Evolutionary conservation across 2,329 filamentous ascomycete species (phyloP).

Genomic region (Fusarium tjaetaba): DNA sequence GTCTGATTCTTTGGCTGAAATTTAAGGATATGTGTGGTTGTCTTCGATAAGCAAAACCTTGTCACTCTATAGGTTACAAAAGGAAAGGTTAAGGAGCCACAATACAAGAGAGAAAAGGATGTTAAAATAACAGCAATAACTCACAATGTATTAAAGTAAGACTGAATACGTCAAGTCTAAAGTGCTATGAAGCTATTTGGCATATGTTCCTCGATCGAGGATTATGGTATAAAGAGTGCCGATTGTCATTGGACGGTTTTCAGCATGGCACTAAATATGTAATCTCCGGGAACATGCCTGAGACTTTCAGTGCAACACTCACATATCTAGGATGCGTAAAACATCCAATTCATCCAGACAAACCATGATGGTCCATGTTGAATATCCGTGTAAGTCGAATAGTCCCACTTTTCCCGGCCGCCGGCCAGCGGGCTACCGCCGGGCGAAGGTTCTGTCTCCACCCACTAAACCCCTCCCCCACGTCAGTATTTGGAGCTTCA

Average conservation of each 20-base stretch:
- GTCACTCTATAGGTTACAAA: neutral
- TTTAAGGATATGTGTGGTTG: neutral
- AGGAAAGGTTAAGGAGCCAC: neutral
- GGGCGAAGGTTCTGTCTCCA: neutral
- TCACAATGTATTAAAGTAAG: accelerated
- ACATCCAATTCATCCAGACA: no score
- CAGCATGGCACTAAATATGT: neutral
- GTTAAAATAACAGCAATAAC: neutral
- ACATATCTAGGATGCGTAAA: no score
- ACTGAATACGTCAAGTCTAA: neutral
- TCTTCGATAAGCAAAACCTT: neutral
- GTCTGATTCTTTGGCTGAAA: neutral
- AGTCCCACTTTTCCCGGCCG: slow-evolving; percentile 17
- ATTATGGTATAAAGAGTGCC: neutral
- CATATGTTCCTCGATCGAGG: neutral
- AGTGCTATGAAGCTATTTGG: neutral
- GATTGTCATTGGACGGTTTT: neutral
- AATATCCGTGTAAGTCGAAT: neutral
- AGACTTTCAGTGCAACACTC: no score
- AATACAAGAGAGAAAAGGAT: no score
- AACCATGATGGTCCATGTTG: neutral
- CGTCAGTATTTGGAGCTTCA: slow-evolving; percentile 23
- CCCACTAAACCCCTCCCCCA: slow-evolving; percentile 24
- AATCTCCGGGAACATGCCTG: neutral
- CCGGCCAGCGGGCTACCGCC: slow-evolving; percentile 5